A percentile compares a stretch with the other conserved stretches of the same genome.
phyloP scores from a whole-genome alignment of 768 basidiomycete species.

The Tylopilus sp. region DNA sequence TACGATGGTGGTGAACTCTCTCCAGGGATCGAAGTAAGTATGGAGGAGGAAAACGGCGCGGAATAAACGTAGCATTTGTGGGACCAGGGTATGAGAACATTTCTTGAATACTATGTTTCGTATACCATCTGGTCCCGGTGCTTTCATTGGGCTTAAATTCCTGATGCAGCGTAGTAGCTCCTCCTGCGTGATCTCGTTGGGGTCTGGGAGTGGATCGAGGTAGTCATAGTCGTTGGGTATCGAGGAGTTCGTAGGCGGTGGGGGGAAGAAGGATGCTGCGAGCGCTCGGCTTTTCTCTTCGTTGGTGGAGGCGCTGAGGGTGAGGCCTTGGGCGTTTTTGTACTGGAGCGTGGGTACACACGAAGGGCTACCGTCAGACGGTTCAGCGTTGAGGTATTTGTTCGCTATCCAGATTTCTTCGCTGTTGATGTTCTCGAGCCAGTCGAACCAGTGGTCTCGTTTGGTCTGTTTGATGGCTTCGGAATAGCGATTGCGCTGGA shows the following conservation, averaged over 20 bases:
- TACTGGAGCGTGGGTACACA: conserved; percentile 2
- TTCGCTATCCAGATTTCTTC: conserved; percentile 4
- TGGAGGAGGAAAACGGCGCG: not conserved
- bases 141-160: not conserved
- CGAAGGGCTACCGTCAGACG: not conserved
- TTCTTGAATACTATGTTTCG: not conserved
- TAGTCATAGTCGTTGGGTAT: not conserved
- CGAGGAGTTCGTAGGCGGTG: not conserved
- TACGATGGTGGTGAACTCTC: not conserved
- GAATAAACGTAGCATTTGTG: not conserved
- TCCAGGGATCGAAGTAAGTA: not conserved
- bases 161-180: not conserved
- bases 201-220: not conserved
- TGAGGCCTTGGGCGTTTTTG: not conserved
- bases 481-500: not conserved
- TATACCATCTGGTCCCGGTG: not conserved
- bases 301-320: not conserved
- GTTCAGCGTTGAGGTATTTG: not conserved
- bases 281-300: not conserved
- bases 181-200: not conserved
- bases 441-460: conserved; percentile 5
- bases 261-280: not conserved
- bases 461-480: conserved; percentile 2
- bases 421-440: not conserved
- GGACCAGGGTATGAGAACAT: not conserved